Conservation (phyloP, 371 early-diverging fungal genomes). For the Mucor circinelloides region DNA sequence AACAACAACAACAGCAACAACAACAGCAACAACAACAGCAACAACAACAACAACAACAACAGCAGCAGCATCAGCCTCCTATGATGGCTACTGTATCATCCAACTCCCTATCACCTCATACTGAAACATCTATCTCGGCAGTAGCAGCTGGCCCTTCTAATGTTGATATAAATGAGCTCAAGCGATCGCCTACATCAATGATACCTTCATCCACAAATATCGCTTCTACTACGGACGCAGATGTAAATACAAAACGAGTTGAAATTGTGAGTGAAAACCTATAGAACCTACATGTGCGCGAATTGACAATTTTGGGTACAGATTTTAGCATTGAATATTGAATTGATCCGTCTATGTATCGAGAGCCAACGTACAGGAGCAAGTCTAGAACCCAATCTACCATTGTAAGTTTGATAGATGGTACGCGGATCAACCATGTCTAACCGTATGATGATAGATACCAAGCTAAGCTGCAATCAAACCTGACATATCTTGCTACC, state of each 20-base stretch:
- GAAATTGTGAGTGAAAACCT: slow-evolving; percentile 29
- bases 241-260: slow-evolving; percentile 37
- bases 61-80: not conserved
- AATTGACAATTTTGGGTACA: not conserved
- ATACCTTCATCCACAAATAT: not conserved
- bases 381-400: slow-evolving; percentile 37
- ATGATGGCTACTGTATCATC: not conserved
- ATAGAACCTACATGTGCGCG: not conserved
- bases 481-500: slow-evolving; percentile 56
- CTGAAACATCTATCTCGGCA: not conserved
- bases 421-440: not conserved
- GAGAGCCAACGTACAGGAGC: slow-evolving; percentile 32
- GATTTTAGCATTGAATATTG: slow-evolving; percentile 54
- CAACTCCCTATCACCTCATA: not conserved
- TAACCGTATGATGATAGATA: slow-evolving; percentile 32
- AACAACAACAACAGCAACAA: not conserved
- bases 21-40: slow-evolving; percentile 1
- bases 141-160: not conserved
- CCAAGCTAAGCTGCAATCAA: slow-evolving; percentile 54
- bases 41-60: not conserved
- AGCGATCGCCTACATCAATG: not conserved
- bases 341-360: slow-evolving; percentile 52
- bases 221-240: not conserved
- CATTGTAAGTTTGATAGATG: slow-evolving; percentile 34
- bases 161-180: not conserved